Base-by-base conservation (phyloP, 2,329 filamentous ascomycete species). In the Hymenoscyphus albidus region DNA sequence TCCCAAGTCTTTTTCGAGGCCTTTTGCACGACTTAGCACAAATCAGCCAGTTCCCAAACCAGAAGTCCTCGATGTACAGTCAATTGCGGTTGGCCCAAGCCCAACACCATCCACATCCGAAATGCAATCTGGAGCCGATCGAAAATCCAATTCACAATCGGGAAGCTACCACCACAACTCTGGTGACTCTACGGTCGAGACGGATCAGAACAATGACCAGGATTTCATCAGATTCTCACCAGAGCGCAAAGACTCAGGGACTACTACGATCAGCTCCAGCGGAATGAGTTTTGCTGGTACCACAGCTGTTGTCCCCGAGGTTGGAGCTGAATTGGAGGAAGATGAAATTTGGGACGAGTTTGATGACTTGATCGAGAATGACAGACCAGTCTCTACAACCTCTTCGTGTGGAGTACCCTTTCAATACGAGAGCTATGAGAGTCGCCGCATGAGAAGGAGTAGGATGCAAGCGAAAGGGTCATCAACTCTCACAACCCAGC, bases 331-430 rank as follows among this genome's bases (percentile, higher is more conserved):
- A 0, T 82, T 88, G 61, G 94, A 96, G 77, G 91, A 96, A 69
- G 94, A 97, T 71, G 94, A 97, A 74, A 84, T 97, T 1, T 98
- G 94, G 94, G 88, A 93, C 65, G 94, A 98, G 77, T 97, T 96
- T 74, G 88, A 98, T 69, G 94, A 97, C 71, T 80, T 97, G 13
- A 84, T 97, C 62, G 90, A 91, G 61, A 88, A 91, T 12, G 83
- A 82, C 12, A 82, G 77, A 1, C 81, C 82, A 2, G 77, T 78
- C 1, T 86, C 85, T 0, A 78, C 82, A 5, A 83, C 81, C 0
- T 86, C 85, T 0, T 87, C 86, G 0, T 79, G 81, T 32, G 83
- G 83, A 0, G 74, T 81, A 63, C 81, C 86, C 27, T 84, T 88
- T 72, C 80, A 84, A 67, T 80, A 85, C 13, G 83, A 87, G 69